Evolutionary conservation across 768 basidiomycete genomes (phyloP).

Genomic region (Agaricus subrufescens): DNA sequence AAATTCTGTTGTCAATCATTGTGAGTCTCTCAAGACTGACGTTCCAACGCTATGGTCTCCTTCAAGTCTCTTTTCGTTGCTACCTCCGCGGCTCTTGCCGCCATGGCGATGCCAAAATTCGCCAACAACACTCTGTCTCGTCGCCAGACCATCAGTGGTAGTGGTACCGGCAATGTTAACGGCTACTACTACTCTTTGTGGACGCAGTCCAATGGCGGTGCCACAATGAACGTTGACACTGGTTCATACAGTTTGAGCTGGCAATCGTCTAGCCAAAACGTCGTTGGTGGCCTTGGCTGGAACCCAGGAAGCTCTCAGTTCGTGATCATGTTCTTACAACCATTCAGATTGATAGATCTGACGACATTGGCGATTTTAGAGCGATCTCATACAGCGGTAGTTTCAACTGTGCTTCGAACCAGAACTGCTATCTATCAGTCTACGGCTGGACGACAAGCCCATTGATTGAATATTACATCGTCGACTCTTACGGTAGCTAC

Average conservation of each 20-base stretch:
- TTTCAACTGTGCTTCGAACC: conserved; percentile 27
- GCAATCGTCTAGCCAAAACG: conserved; percentile 26
- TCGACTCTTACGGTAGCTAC: conserved; percentile 35
- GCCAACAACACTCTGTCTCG: conserved; percentile 13
- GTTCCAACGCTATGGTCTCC: background rate
- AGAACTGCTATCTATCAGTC: conserved; percentile 37
- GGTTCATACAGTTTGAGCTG: conserved; percentile 25
- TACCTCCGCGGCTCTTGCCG: conserved; percentile 14
- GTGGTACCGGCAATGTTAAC: conserved; percentile 23
- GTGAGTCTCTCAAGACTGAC: too few species aligned
- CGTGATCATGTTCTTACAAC: background rate
- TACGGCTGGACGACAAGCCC: conserved; percentile 44
- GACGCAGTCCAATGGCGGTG: conserved; percentile 22
- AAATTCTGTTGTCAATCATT: too few species aligned
- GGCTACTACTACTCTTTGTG: conserved; percentile 37
- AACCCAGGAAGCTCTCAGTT: conserved; percentile 27
- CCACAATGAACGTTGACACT: conserved; percentile 26
- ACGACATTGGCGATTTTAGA: conserved; percentile 14
- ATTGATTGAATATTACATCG: conserved; percentile 44
- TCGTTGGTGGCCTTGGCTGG: conserved; percentile 36
- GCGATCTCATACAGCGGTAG: conserved; percentile 32
- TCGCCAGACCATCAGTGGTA: conserved; percentile 15
- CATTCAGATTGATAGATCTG: background rate
- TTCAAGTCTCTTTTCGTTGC: conserved; percentile 11
- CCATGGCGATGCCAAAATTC: conserved; percentile 16